These are phyloP conservation scores for Golubevia pallescens DNA, from an alignment of 1,284 basidiomycete genomes.

Conservation along the genomic window DNA sequence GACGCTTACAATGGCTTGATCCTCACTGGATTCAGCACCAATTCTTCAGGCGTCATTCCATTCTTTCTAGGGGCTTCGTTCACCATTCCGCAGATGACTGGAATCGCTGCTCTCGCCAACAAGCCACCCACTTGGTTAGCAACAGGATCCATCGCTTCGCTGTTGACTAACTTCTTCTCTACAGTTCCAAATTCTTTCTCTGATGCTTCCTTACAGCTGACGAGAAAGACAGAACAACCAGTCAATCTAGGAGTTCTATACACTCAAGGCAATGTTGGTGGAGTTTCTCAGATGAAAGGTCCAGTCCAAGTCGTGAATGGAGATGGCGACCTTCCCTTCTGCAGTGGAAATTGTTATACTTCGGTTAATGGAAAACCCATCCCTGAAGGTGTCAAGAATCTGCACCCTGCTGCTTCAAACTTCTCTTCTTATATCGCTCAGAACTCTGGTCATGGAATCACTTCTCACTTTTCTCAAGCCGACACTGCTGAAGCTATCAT, in stretches of 20 bases:
- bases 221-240: constrained; percentile 12
- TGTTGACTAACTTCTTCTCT: constrained; percentile 12
- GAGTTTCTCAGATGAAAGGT: constrained; percentile 7
- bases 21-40: constrained; percentile 15
- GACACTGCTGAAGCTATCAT: too few relatives aligned
- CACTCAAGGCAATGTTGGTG: constrained; percentile 7
- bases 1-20: constrained; percentile 16
- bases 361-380: too few relatives aligned
- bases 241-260: constrained; percentile 18
- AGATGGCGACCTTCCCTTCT: constrained; percentile 8
- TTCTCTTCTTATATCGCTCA: too few relatives aligned
- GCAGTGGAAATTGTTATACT: too few relatives aligned
- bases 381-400: too few relatives aligned
- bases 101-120: too few relatives aligned
- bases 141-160: constrained; percentile 9
- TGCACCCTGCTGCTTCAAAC: too few relatives aligned
- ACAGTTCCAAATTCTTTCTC: constrained; percentile 5
- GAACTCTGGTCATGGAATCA: too few relatives aligned
- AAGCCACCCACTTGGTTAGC: constrained; percentile 10
- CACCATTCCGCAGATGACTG: too few relatives aligned
- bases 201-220: neutral
- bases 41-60: constrained; percentile 8
- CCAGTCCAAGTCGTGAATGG: constrained; percentile 14
- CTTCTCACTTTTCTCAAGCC: too few relatives aligned
- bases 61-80: constrained; percentile 12